These are phyloP conservation scores for Hyphodiscus hymeniophilus DNA, from an alignment of 495 filamentous ascomycete genomes.

Conservation along the genomic window DNA sequence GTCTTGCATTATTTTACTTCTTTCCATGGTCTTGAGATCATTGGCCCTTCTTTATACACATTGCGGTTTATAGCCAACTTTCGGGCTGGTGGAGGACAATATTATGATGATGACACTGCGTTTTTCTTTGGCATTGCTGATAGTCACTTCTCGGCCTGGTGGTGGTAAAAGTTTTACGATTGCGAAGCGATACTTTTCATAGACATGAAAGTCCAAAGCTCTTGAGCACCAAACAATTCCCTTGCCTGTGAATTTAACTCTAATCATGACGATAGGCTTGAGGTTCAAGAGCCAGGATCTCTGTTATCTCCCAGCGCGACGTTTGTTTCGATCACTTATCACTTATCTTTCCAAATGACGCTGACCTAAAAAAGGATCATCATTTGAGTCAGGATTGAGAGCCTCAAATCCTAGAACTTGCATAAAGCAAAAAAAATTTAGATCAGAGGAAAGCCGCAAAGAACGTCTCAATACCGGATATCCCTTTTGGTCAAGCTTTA, in stretches of 20 bases:
- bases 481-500: too few relatives aligned
- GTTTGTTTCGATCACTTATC: too few relatives aligned
- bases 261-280: background rate
- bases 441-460: too few relatives aligned
- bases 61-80: background rate
- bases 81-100: background rate
- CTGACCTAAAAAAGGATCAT: too few relatives aligned
- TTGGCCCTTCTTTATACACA: background rate
- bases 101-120: background rate
- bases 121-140: too few relatives aligned
- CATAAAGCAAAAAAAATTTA: too few relatives aligned
- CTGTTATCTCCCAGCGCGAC: too few relatives aligned
- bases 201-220: background rate
- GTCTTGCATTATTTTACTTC: background rate
- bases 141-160: background rate
- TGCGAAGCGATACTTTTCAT: background rate
- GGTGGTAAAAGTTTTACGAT: background rate
- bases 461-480: too few relatives aligned
- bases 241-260: background rate
- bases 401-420: too few relatives aligned
- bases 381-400: too few relatives aligned
- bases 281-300: too few relatives aligned
- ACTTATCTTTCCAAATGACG: too few relatives aligned
- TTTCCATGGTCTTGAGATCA: background rate
- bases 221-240: slow-evolving; percentile 1